These are phyloP conservation scores for Phytophthora hibernalis DNA, from an alignment of 352 stramenopile species.

Conservation along the genomic window DNA sequence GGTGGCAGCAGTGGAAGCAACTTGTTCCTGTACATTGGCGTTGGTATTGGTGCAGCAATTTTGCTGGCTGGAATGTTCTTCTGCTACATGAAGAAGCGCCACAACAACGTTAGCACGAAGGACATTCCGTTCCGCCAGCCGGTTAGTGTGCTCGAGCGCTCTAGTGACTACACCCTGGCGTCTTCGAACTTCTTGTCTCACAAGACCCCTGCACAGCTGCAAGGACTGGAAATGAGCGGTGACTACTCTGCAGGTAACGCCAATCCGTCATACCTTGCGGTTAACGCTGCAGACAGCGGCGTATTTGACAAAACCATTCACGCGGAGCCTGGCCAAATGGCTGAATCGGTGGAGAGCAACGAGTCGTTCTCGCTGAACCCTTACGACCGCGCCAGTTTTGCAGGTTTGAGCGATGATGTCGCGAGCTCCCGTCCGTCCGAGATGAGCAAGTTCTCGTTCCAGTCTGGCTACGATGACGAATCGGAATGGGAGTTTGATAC, in stretches of 20 bases:
- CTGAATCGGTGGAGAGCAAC: conserved; percentile 32
- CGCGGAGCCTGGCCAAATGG: conserved; percentile 24
- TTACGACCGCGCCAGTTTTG: conserved; percentile 75
- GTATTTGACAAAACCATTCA: conserved; percentile 42
- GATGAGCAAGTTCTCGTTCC: conserved; percentile 77
- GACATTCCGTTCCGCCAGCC: conserved; percentile 80
- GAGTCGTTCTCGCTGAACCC: conserved; percentile 82
- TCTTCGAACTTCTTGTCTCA: conserved; percentile 77
- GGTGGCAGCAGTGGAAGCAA: conserved; percentile 52
- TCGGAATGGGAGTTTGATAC: conserved; percentile 79
- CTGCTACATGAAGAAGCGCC: conserved; percentile 76
- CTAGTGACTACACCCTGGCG: conserved; percentile 65
- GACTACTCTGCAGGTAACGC: conserved; percentile 52
- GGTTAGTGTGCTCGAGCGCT: conserved; percentile 37
- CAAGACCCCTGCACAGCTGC: conserved; percentile 54
- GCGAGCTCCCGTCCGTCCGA: conserved; percentile 61
- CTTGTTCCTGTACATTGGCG: conserved; percentile 75
- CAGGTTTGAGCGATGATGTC: conserved; percentile 62
- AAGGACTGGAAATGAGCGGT: conserved; percentile 39
- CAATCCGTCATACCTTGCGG: conserved; percentile 43
- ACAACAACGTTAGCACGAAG: conserved; percentile 64
- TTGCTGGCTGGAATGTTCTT: conserved; percentile 71
- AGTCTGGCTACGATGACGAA: conserved; percentile 76
- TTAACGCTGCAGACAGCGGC: conserved; percentile 35
- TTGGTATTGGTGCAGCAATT: conserved; percentile 71